Conservation (phyloP, 169 alveolate species). For the Plasmodium vivax region DNA sequence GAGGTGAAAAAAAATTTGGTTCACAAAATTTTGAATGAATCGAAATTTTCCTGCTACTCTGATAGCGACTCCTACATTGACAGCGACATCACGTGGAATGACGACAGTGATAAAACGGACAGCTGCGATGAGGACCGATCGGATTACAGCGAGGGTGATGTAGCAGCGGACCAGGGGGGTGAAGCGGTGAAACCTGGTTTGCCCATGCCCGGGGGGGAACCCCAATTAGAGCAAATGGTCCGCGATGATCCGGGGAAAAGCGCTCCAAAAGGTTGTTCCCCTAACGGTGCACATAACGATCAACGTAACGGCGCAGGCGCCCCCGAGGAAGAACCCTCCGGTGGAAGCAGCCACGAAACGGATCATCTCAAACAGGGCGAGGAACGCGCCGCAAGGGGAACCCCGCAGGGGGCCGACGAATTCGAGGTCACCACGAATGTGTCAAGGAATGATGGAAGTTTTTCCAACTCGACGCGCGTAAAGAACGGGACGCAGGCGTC, state of each 20-base stretch:
- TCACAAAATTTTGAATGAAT: conserved; percentile 33
- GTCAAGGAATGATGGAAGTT: neutral
- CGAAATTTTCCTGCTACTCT: conserved; percentile 69
- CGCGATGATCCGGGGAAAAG: neutral
- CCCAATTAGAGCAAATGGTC: neutral
- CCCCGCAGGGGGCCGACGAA: neutral
- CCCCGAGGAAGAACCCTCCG: neutral
- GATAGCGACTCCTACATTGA: conserved; percentile 75
- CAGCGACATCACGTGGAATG: conserved; percentile 69
- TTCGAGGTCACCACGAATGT: neutral
- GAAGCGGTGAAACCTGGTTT: neutral
- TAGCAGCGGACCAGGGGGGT: neutral
- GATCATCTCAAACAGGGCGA: neutral
- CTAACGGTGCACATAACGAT: neutral
- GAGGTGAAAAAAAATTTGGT: conserved; percentile 8
- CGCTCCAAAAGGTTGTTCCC: neutral
- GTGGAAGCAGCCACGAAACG: neutral
- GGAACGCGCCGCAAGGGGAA: neutral
- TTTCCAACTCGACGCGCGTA: neutral
- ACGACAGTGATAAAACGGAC: conserved; percentile 22
- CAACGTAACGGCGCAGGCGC: neutral
- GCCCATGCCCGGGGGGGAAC: neutral
- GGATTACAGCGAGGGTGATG: neutral
- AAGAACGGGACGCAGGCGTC: neutral
- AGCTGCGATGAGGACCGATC: conserved; percentile 3